Conservation (phyloP, 192 early-diverging fungal species). For the Helicostylum pulchrum region DNA sequence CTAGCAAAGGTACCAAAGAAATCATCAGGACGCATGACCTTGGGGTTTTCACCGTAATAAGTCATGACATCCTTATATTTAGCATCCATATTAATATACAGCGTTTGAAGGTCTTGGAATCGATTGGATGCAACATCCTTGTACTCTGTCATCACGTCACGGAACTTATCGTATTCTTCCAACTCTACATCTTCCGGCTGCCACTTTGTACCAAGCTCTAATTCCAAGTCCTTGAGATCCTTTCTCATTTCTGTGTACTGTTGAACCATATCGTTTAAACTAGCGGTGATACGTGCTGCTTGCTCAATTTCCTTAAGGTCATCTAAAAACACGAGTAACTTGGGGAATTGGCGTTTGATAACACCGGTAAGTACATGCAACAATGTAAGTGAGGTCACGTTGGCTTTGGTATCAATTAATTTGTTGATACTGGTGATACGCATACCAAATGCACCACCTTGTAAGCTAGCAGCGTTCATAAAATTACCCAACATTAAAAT, state of each 20-base stretch:
- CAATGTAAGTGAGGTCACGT: constrained; percentile 60
- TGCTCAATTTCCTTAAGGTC: constrained; percentile 66
- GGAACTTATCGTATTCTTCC: constrained; percentile 61
- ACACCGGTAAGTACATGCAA: constrained; percentile 69
- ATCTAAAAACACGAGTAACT: constrained; percentile 53
- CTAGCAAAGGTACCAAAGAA: constrained; percentile 79
- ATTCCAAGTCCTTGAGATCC: constrained; percentile 42
- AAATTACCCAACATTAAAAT: constrained; percentile 78
- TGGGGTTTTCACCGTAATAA: constrained; percentile 72
- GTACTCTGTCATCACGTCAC: constrained; percentile 61
- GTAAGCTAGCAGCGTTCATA: constrained; percentile 74
- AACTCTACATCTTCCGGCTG: constrained; percentile 34
- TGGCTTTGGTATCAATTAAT: constrained; percentile 75
- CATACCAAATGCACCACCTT: constrained; percentile 81
- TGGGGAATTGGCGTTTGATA: constrained; percentile 59
- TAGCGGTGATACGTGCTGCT: constrained; percentile 54
- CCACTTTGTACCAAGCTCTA: constrained; percentile 40
- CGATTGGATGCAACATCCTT: constrained; percentile 54
- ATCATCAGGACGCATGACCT: constrained; percentile 68
- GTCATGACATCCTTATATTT: constrained; percentile 64
- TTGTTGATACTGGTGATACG: constrained; percentile 79
- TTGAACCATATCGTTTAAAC: constrained; percentile 33
- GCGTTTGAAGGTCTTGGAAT: constrained; percentile 52
- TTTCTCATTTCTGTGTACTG: constrained; percentile 33
- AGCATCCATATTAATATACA: constrained; percentile 67